Conservation (phyloP, 2,329 filamentous ascomycete genomes). For the Penicillium decumbens region DNA sequence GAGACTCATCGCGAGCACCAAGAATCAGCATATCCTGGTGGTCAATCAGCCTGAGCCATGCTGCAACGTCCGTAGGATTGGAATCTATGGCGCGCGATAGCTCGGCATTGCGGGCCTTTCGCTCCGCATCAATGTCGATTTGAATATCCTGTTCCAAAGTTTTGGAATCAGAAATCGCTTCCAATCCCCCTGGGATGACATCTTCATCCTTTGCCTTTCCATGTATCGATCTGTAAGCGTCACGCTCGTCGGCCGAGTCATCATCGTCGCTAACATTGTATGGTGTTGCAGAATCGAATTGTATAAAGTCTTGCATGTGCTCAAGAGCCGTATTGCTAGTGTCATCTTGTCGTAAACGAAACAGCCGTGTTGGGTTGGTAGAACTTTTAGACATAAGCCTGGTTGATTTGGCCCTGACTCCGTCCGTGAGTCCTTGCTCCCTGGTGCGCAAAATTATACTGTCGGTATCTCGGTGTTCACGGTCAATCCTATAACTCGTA, state of each 20-base stretch:
- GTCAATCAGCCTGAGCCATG: constrained; percentile 73
- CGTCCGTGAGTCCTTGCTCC: constrained; percentile 14
- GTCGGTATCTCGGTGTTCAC: constrained; percentile 48
- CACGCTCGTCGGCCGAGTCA: constrained; percentile 48
- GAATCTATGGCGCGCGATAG: constrained; percentile 62
- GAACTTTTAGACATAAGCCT: constrained; percentile 30
- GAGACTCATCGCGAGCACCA: constrained; percentile 31
- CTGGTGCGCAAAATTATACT: constrained; percentile 27
- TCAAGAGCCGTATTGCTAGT: constrained; percentile 19
- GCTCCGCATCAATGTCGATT: constrained; percentile 42
- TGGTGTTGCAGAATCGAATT: constrained; percentile 22
- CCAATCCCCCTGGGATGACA: constrained; percentile 46
- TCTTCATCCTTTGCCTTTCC: constrained; percentile 54
- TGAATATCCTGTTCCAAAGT: constrained; percentile 38
- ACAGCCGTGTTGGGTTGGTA: constrained; percentile 19
- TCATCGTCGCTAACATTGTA: constrained; percentile 14
- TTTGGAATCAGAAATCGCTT: constrained; percentile 46
- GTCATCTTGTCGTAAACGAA: constrained; percentile 25
- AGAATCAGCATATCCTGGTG: constrained; percentile 68
- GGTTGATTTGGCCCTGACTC: constrained; percentile 38
- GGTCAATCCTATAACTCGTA: constrained; percentile 61
- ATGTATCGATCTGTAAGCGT: constrained; percentile 63
- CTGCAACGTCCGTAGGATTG: constrained; percentile 60
- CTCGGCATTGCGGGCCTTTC: constrained; percentile 45
- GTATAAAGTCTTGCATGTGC: constrained; percentile 31